Conservation (phyloP, 345 rosid species). For the Gynandropsis gynandra region DNA sequence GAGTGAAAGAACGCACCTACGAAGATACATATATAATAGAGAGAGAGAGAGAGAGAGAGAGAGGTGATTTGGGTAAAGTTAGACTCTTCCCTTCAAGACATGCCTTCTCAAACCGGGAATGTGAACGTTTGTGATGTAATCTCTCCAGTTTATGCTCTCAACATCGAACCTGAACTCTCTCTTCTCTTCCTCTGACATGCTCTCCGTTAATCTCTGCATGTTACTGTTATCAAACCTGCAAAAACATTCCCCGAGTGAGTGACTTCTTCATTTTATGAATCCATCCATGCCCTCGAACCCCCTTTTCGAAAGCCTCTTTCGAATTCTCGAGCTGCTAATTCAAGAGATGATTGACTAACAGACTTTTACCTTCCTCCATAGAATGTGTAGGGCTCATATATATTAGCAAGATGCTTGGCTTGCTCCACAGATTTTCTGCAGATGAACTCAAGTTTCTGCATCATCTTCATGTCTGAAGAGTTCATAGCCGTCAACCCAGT, state of each 20-base stretch:
- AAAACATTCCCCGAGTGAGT: background rate
- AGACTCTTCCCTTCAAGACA: conserved; percentile 49
- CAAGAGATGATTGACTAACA: no score
- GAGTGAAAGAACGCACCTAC: no score
- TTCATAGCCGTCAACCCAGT: conserved; percentile 37
- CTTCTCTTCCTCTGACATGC: conserved; percentile 73
- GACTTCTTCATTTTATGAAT: no score
- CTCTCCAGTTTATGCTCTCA: conserved; percentile 60
- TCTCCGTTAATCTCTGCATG: conserved; percentile 58
- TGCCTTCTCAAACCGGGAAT: conserved; percentile 70
- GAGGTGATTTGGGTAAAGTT: background rate
- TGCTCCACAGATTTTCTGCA: conserved; percentile 79
- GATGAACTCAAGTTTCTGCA: conserved; percentile 48
- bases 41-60: no score
- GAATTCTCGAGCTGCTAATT: no score
- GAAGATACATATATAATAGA: no score
- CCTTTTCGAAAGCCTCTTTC: no score
- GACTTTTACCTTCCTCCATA: conserved; percentile 86
- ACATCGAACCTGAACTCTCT: conserved; percentile 64
- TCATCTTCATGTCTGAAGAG: conserved; percentile 39
- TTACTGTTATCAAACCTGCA: conserved; percentile 84
- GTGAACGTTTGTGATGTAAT: conserved; percentile 56
- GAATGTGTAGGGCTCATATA: conserved; percentile 84
- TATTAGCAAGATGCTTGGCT: conserved; percentile 67
- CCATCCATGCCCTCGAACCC: no score